Base-by-base conservation (phyloP, 2,329 filamentous ascomycete genomes). In the Dactylonectria macrodidyma region DNA sequence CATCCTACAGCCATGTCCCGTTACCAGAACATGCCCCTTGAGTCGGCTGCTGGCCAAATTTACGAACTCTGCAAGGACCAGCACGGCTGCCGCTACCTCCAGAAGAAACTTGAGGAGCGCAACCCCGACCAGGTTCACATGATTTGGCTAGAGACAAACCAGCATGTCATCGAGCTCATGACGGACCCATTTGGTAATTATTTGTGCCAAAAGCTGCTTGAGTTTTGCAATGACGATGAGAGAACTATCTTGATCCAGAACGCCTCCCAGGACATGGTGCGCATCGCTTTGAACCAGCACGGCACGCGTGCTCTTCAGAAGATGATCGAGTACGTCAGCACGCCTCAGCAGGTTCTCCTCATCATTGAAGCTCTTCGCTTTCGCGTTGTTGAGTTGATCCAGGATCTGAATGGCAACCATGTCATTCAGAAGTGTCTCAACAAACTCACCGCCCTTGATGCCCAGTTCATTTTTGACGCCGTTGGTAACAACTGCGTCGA, bases 401-500 rank as follows among this genome's bases (percentile, higher is more conserved):
- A 99, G 80, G 96, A 99, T 76, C 87, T 99, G 60, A 99, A 99
- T 78, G 96, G 96, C 80, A 99, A 99, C 77, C 96, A 99, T 77
- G 96, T 99, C 77, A 98, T 99, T 72, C 96, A 99, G 84, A 99
- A 99, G 84, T 99, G 96, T 78, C 89, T 99, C 61, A 99, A 98
- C 84, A 97, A 97, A 81, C 91, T 99, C 46, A 92, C 90, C 71
- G 87, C 94, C 2, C 84, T 89, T 57, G 93, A 98, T 80, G 94
- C 95, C 12, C 92, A 97, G 80, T 99, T 99, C 86, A 98, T 99
- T 79, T 98, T 98, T 76, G 93, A 96, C 77, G 95, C 95, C 59
- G 96, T 98, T 71, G 95, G 95, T 71, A 87, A 87, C 62, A 88
- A 96, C 79, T 97, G 95, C 79, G 88, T 98, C 71, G 91, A 92